phyloP scores from a whole-genome alignment of 2,329 filamentous ascomycete genomes.

The Beauveria sp. region DNA sequence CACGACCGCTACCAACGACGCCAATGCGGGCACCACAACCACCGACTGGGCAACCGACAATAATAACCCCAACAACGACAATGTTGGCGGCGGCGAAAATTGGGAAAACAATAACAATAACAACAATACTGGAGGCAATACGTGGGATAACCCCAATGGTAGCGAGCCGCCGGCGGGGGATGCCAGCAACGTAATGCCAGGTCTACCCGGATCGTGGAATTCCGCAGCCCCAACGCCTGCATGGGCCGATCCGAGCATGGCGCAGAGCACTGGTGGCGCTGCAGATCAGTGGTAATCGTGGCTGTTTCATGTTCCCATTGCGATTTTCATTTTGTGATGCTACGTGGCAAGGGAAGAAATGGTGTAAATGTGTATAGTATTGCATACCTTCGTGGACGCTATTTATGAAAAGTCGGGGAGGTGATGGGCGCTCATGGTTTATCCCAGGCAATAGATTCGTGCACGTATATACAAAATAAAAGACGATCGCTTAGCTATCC shows the following conservation, averaged over 20 bases:
- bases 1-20: neutral
- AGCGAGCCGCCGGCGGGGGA: neutral
- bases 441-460: neutral
- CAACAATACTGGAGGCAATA: neutral
- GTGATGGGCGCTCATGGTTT: neutral
- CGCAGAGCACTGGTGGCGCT: conserved; percentile 24
- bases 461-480: neutral
- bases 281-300: conserved; percentile 13
- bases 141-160: neutral
- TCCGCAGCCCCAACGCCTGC: neutral
- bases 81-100: conserved; percentile 1
- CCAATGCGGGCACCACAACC: neutral
- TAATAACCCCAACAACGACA: neutral
- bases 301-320: too few relatives aligned
- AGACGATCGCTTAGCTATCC: neutral
- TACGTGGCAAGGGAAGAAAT: too few relatives aligned
- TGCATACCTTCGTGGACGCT: too few relatives aligned
- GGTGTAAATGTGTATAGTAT: too few relatives aligned
- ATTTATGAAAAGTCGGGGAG: too few relatives aligned
- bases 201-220: conserved; percentile 16
- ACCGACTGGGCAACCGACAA: neutral
- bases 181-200: conserved; percentile 25
- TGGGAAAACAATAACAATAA: conserved; percentile 2
- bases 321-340: too few relatives aligned
- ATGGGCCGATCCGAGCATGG: conserved; percentile 25